These are phyloP conservation scores for Arxiozyma bovina DNA, from an alignment of 1,139 yeast species.

Conservation along the genomic window DNA sequence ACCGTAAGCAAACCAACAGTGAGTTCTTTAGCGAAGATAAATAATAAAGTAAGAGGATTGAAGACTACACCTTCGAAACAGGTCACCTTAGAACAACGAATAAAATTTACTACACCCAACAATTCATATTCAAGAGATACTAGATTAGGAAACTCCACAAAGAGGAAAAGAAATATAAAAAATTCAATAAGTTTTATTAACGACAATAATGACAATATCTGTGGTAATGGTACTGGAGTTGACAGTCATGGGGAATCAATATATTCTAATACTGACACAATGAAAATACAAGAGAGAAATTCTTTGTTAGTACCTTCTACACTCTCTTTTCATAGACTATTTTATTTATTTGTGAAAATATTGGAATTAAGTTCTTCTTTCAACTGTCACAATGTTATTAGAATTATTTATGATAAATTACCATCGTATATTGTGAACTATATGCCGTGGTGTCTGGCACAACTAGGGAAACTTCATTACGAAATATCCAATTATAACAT, in stretches of 20 bases:
- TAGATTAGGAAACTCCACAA: conserved; percentile 6
- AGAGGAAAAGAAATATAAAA: conserved; percentile 5
- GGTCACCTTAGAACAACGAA: conserved; percentile 6
- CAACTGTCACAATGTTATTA: conserved; percentile 74
- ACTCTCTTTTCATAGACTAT: conserved; percentile 33
- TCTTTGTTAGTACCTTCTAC: not conserved
- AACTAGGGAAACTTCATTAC: conserved; percentile 72
- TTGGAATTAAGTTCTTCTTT: conserved; percentile 55
- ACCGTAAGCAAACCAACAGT: conserved; percentile 13
- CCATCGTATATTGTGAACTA: conserved; percentile 44
- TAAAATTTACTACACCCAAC: conserved; percentile 20
- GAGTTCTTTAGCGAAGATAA: conserved; percentile 12
- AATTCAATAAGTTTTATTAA: not conserved
- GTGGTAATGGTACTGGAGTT: not conserved
- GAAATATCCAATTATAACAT: conserved; percentile 82
- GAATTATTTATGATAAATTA: conserved; percentile 56
- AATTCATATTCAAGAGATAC: conserved; percentile 8
- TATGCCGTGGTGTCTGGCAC: conserved; percentile 82
- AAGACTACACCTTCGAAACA: conserved; percentile 28
- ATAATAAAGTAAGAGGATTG: conserved; percentile 16
- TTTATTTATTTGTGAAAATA: conserved; percentile 56
- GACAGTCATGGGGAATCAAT: not conserved
- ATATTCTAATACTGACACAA: too few species aligned
- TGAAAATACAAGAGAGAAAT: not conserved
- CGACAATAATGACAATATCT: not conserved